Percentiles rank a stretch among this genome's conserved stretches.
These are phyloP conservation scores for Russula virescens DNA, from an alignment of 768 basidiomycete genomes.

Conservation along the genomic window DNA sequence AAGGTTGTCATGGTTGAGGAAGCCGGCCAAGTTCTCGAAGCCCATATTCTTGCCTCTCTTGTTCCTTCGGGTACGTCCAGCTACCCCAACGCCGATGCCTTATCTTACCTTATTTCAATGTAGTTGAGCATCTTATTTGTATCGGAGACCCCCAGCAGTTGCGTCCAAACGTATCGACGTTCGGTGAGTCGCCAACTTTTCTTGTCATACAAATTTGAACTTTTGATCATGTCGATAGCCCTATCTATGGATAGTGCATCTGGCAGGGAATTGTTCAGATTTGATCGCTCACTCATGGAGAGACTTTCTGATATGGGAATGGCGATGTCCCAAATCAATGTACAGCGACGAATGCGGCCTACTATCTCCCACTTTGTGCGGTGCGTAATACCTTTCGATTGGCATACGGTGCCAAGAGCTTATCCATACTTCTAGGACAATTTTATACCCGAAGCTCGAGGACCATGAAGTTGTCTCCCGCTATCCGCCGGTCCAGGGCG, in stretches of 20 bases:
- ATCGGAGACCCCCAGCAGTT: conserved; percentile 81
- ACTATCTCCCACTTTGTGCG: conserved; percentile 56
- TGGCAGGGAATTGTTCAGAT: conserved; percentile 51
- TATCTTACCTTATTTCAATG: background rate
- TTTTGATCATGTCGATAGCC: conserved; percentile 34
- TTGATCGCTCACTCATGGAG: conserved; percentile 70
- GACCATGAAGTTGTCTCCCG: conserved; percentile 48
- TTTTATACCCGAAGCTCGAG: conserved; percentile 54
- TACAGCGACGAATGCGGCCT: conserved; percentile 74
- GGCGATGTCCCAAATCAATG: conserved; percentile 62
- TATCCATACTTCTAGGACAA: conserved; percentile 35
- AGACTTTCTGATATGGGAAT: conserved; percentile 52
- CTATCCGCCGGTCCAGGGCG: conserved; percentile 56
- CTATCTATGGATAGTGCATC: conserved; percentile 63
- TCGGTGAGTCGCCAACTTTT: conserved; percentile 36
- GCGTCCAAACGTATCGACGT: conserved; percentile 61
- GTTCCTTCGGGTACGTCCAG: conserved; percentile 37
- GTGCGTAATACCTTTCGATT: conserved; percentile 29
- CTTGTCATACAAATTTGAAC: background rate
- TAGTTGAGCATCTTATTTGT: conserved; percentile 63
- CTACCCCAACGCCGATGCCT: background rate
- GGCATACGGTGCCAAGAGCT: background rate
- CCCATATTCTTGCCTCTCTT: conserved; percentile 61
- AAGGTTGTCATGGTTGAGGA: conserved; percentile 69
- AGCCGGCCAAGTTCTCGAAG: conserved; percentile 77